phyloP scores from a whole-genome alignment of 83 land plant species.

The Thuja plicata region DNA sequence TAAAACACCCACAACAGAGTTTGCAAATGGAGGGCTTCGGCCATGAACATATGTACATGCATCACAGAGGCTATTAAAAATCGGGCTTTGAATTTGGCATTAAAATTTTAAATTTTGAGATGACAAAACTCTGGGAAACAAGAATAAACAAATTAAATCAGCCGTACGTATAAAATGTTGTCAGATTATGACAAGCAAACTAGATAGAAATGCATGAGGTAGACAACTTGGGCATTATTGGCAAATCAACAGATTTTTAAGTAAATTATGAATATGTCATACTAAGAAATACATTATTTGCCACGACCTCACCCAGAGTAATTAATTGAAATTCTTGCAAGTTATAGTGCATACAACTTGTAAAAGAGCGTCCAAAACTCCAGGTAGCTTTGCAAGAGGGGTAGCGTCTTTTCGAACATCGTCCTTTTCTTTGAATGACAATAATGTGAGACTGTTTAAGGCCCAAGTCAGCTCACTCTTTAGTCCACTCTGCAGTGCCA shows the following conservation, averaged over 20 bases:
- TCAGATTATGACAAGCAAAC: background rate
- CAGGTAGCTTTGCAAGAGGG: slow-evolving; percentile 91
- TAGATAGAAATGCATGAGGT: background rate
- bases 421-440: slow-evolving; percentile 99
- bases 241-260: background rate
- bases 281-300: background rate
- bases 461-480: slow-evolving; percentile 99
- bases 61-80: no score
- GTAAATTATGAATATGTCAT: background rate
- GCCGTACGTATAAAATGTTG: background rate
- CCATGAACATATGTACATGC: no score
- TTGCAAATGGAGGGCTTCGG: no score
- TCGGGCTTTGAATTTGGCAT: no score
- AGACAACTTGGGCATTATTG: background rate
- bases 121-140: no score
- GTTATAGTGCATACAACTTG: slow-evolving; percentile 68
- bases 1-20: no score
- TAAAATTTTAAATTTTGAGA: no score
- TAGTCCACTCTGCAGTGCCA: slow-evolving; percentile 96
- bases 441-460: slow-evolving; percentile 75
- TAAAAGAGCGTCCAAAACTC: slow-evolving; percentile 90
- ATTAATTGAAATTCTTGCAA: background rate
- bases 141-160: background rate
- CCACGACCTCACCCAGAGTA: background rate
- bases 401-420: slow-evolving; percentile 85